Base-by-base conservation (phyloP, 1,284 basidiomycete genomes). In the Ceratobasidium sp. region DNA sequence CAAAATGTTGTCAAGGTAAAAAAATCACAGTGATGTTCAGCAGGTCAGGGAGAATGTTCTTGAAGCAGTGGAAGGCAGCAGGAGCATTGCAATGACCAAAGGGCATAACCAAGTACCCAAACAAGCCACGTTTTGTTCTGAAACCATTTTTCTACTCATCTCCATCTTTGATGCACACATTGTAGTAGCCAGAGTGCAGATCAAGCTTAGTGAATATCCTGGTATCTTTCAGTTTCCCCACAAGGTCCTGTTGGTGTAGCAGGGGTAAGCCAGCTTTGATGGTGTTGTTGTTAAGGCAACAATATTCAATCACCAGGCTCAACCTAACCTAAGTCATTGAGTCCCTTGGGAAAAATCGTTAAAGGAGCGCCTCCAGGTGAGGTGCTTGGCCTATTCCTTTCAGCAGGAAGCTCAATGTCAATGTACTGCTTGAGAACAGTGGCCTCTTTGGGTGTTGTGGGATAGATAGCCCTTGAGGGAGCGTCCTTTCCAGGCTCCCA, bases 1-100 rank as follows among this genome's bases (percentile, higher is more conserved):
- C 13, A 72, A 49, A 15, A 70, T 72, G 35, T 72, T 40, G 32
- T 72, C 71, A 1, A 72, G 32, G 31, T 72, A 70, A 12, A 70
- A n/a, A 49, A 5, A 70, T 29, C 1, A 72, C 69, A 15, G 2
- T 17, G 17, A 60, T 10, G 10, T 64, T 55, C 6, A 70, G 20
- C 8, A 72, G 55, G 43, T 72, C 42, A 15, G 70, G 58, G 15
- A 72, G 38, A 20, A 64, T 27, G 45, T 70, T 67, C 57, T 64
- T 70, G 20, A 70, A 70, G n/a, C 20, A 25, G 43, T 70, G 69
- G 35, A 70, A 70, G 0, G 20, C 29, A 22, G 69, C 38, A 0
- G 58, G 69, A 1, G 60, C 60, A 38, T 70, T 70, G 6, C 8
- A 49, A 0, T 55, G 31, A 0, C 69, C 54, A 56, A 70, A 70